phyloP scores from a whole-genome alignment of 2,329 filamentous ascomycete species.

The Colletotrichum horii region DNA sequence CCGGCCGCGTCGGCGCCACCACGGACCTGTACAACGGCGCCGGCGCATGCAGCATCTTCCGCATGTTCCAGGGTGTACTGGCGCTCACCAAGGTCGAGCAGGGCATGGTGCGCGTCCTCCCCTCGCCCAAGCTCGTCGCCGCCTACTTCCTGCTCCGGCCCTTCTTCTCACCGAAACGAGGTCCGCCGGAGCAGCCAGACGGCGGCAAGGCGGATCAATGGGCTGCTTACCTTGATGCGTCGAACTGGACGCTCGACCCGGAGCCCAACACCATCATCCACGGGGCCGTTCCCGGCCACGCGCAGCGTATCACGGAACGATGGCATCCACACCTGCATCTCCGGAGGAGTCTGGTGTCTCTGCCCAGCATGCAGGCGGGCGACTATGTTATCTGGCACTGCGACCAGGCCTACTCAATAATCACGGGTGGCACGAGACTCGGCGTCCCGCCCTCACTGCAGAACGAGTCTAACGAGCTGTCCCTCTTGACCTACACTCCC shows the following conservation, averaged over 20 bases:
- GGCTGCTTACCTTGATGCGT: constrained; percentile 53
- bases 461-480: constrained; percentile 35
- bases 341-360: constrained; percentile 57
- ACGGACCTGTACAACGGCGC: constrained; percentile 76
- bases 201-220: constrained; percentile 37
- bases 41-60: constrained; percentile 75
- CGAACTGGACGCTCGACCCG: constrained; percentile 46
- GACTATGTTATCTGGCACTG: constrained; percentile 67
- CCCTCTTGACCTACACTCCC: constrained; percentile 60
- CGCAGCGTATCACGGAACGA: constrained; percentile 61
- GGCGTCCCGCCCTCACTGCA: constrained; percentile 28
- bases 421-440: constrained; percentile 40
- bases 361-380: constrained; percentile 58
- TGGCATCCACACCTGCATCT: constrained; percentile 64
- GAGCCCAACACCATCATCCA: constrained; percentile 62
- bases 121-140: constrained; percentile 52
- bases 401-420: constrained; percentile 62
- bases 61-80: constrained; percentile 82
- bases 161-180: constrained; percentile 47
- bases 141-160: constrained; percentile 53
- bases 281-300: constrained; percentile 62
- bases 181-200: constrained; percentile 21
- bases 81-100: constrained; percentile 62
- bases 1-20: constrained; percentile 64
- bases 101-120: constrained; percentile 50